Base-by-base conservation (phyloP, 495 filamentous ascomycete species). In the Tuber borchii region DNA sequence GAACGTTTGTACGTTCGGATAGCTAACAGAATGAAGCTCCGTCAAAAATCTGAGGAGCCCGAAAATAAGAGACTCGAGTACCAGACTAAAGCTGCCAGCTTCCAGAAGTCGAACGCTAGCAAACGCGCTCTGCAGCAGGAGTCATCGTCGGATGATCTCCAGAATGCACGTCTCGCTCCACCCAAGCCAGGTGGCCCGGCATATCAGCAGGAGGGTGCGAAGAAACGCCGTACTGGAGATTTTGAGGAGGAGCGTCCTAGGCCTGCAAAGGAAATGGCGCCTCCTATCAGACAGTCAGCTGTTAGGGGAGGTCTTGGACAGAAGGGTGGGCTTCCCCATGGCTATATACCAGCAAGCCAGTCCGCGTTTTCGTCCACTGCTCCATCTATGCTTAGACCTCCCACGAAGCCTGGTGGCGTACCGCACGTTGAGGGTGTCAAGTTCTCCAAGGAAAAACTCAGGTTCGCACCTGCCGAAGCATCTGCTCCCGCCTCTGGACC, bases 391-490 rank as follows among this genome's bases (percentile, higher is more conserved):
- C 43, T 82, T 16, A 79, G 71, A 43, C 73, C n/a, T 20, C 77
- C 78, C 46, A 73, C 77, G 44, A 79, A 79, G 42, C 73, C 71
- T 68, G 72, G 78, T 12, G 40, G 10, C 51, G 75, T 84, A 83
- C 43, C 87, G 86, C 76, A 86, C 85, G 75, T 83, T n/a, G 81
- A 83, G 42, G 68, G 61, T 48, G 77, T 83, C 69, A 93, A 95
- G 81, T 89, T 93, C 74, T 90, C 93, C 14, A 97, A 91, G 83
- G 91, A 90, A n/a, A 91, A 92, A 70, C 97, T 98, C 75, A 90
- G 92, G 16, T 97, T 98, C 82, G 93, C 93, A 20, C 88, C 93
- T 45, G 90, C 87, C 79, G 82, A 91, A 51, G 88, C 88, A 73
- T 82, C 85, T 8, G 84, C 71, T 26, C 61, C 86, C 61, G 89